These are phyloP conservation scores for Acer saccharum DNA, from an alignment of 345 rosid genomes.

Conservation along the genomic window DNA sequence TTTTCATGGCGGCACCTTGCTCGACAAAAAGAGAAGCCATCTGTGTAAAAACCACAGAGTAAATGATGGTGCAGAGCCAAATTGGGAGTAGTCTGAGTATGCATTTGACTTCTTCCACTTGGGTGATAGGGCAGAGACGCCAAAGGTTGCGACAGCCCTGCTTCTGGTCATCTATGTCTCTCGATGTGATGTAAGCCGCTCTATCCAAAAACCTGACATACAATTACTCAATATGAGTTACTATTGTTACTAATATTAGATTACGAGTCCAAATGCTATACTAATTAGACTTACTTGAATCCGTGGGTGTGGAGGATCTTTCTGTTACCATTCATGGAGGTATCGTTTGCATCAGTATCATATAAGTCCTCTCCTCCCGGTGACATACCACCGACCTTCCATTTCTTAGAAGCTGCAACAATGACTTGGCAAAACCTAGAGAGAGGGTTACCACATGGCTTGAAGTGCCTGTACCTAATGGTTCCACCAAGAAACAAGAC, in stretches of 20 bases:
- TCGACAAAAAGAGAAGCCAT: conserved; percentile 99
- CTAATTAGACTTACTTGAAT: conserved; percentile 63
- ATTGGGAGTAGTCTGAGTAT: conserved; percentile 86
- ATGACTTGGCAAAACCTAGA: conserved; percentile 85
- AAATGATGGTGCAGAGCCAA: conserved; percentile 96
- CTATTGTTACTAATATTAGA: neutral
- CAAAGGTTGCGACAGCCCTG: conserved; percentile 55
- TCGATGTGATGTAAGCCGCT: conserved; percentile 75
- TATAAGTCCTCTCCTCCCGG: conserved; percentile 47
- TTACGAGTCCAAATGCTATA: neutral
- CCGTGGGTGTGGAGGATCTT: conserved; percentile 84
- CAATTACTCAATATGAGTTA: neutral
- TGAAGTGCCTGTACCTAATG: conserved; percentile 76
- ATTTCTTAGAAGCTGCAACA: conserved; percentile 77
- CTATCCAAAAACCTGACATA: conserved; percentile 78
- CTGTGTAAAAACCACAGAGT: conserved; percentile 96
- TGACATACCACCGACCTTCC: conserved; percentile 43
- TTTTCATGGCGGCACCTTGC: conserved; percentile 99
- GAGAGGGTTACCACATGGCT: conserved; percentile 87
- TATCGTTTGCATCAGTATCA: conserved; percentile 43
- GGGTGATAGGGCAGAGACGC: conserved; percentile 87
- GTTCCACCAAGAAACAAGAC: conserved; percentile 78
- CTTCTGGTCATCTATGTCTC: conserved; percentile 68
- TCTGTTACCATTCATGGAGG: conserved; percentile 49
- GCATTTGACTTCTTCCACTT: conserved; percentile 99